These are phyloP conservation scores for Metschnikowia lunata DNA, from an alignment of 805 yeast species.

Conservation along the genomic window DNA sequence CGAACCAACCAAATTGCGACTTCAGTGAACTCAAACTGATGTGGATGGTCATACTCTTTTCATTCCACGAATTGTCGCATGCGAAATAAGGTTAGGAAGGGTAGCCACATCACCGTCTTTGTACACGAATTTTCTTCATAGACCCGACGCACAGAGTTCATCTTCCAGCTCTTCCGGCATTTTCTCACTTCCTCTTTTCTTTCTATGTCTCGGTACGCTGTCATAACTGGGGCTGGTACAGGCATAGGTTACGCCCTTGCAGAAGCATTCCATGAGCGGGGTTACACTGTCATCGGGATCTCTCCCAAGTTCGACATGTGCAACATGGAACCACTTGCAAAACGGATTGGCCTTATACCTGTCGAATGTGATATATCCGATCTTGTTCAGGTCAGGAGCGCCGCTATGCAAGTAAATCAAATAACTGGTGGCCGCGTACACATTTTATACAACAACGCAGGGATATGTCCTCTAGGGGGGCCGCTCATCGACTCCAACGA, in stretches of 20 bases:
- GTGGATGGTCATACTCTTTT: too few species aligned
- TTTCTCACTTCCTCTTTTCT: too few species aligned
- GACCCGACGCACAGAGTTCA: too few species aligned
- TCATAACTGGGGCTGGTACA: conserved; percentile 17
- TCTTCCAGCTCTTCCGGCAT: too few species aligned
- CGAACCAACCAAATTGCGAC: too few species aligned
- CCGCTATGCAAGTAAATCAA: conserved; percentile 16
- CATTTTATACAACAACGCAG: conserved; percentile 41
- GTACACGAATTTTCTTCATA: too few species aligned
- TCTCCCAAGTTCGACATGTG: conserved; percentile 24
- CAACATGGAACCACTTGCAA: conserved; percentile 24
- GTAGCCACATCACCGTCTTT: too few species aligned
- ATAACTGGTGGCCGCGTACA: conserved; percentile 32
- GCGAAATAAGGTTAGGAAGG: too few species aligned
- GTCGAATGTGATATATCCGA: conserved; percentile 34
- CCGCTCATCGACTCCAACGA: conserved; percentile 32
- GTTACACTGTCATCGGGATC: conserved; percentile 36
- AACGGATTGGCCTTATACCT: conserved; percentile 25
- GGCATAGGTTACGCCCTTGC: conserved; percentile 17
- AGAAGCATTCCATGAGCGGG: conserved; percentile 21
- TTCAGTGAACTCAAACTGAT: too few species aligned
- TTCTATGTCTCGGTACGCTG: conserved; percentile 8
- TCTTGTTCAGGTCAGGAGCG: conserved; percentile 15
- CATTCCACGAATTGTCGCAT: too few species aligned
- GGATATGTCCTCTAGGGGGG: conserved; percentile 24